Conservation (phyloP, 2,329 filamentous ascomycete species). For the Didymellaceae sp. region DNA sequence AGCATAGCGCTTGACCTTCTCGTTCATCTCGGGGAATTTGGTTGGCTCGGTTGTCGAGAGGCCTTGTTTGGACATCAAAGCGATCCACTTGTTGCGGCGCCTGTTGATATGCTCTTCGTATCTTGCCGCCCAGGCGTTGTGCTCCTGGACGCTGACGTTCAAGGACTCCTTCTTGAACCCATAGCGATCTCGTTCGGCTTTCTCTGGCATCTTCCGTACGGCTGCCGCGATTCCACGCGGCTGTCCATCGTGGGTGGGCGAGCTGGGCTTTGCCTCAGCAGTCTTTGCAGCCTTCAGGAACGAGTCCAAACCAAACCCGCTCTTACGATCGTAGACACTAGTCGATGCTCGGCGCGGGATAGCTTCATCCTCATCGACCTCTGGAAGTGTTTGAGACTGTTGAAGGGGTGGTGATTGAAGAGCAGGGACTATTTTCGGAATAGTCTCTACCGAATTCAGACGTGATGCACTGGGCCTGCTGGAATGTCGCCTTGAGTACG, state of each 20-base stretch:
- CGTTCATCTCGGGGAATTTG: constrained; percentile 78
- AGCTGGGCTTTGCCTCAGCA: constrained; percentile 4
- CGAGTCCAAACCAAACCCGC: constrained; percentile 22
- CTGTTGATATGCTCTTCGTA: constrained; percentile 79
- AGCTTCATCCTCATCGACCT: constrained; percentile 44
- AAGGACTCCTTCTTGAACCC: constrained; percentile 90
- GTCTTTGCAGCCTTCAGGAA: constrained; percentile 10
- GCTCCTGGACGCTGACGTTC: constrained; percentile 76
- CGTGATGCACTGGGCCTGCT: constrained; percentile 30
- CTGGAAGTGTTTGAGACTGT: constrained; percentile 37
- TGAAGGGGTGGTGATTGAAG: constrained; percentile 33
- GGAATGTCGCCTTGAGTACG: constrained; percentile 38
- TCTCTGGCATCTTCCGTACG: constrained; percentile 27
- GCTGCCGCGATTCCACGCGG: constrained; percentile 14
- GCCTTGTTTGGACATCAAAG: constrained; percentile 76
- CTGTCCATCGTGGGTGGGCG: constrained; percentile 11
- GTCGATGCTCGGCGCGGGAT: constrained; percentile 46
- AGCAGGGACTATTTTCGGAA: constrained; percentile 13
- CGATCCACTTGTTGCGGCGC: constrained; percentile 81
- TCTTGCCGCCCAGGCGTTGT: constrained; percentile 78
- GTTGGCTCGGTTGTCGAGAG: constrained; percentile 74
- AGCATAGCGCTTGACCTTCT: constrained; percentile 87
- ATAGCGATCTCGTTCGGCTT: constrained; percentile 74
- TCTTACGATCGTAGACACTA: constrained; percentile 44
- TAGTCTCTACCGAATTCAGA: constrained; percentile 24